These are phyloP conservation scores for Corymbia citriodora DNA, from an alignment of 441 rosid species.

Conservation along the genomic window DNA sequence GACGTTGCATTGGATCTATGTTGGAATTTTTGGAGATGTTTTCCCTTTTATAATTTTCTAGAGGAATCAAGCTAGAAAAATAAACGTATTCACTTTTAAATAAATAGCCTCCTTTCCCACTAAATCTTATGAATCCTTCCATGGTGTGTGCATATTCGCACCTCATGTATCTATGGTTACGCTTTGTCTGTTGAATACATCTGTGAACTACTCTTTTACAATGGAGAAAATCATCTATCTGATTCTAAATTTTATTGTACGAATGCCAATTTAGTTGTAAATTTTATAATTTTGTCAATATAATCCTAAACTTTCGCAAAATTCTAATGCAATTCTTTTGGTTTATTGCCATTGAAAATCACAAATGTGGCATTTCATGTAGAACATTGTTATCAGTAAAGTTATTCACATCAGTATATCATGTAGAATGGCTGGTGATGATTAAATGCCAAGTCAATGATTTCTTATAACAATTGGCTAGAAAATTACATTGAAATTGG, in stretches of 20 bases:
- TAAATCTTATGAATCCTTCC: neutral
- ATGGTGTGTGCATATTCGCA: neutral
- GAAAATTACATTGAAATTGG: neutral
- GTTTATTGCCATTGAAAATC: neutral
- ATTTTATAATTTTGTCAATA: too few species aligned
- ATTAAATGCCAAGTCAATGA: neutral
- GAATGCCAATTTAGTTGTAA: rapidly evolving
- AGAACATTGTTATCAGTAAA: neutral
- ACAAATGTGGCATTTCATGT: too few species aligned
- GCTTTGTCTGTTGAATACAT: neutral
- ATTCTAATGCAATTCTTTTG: too few species aligned
- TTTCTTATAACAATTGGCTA: too few species aligned
- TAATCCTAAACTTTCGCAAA: rapidly evolving
- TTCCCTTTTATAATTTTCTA: neutral
- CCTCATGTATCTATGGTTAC: neutral
- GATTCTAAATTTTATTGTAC: neutral
- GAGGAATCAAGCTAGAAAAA: neutral
- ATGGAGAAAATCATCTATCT: neutral
- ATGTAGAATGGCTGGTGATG: rapidly evolving
- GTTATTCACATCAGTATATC: neutral
- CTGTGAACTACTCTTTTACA: neutral
- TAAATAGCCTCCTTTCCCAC: neutral
- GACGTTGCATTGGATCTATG: neutral
- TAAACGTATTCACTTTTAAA: neutral
- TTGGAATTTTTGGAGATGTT: neutral